Evolutionary conservation across 441 rosid species (phyloP), one percentile per base, ranked within the genome.

Genomic region (Populus trichocarpa): DNA sequence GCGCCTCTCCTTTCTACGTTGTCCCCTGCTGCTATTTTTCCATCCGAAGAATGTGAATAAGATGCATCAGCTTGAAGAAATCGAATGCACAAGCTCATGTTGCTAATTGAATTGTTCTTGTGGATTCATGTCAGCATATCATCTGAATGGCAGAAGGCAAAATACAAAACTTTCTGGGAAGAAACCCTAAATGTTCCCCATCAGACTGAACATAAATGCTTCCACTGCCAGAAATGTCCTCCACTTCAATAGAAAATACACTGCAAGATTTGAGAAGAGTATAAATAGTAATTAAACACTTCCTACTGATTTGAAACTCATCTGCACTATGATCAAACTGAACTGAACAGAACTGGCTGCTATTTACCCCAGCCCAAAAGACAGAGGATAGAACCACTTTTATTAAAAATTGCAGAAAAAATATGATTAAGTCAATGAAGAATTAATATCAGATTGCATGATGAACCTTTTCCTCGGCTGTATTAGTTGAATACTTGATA

Each of bases 101-200:
- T 20, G 36, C 53, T 36, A 22, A 11, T 33, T 8, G 65, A 13
- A 42, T 32, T 69, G 40, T 42, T 46, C 35, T 35, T 71, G 61
- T 10, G 42, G 42, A 53, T 75, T 71, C 67, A 20, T 70, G 66
- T 91, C 85, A 96, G 89, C 75, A 73, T 71, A 96, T 90, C 93
- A 96, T 88, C 82, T 93, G 89, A 33, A 96, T 86, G 28, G 88
- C 94, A 70, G 88, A 87, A 66, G 99, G 97, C 78, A 94, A 76
- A 72, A 96, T 77, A 70, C 78, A 74, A 53, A 96, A 87, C 88
- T 90, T 93, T 86, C 92, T 78, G 35, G 98, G 98, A 77, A 96
- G 94, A 77, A 90, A 93, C 36, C 99, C 99, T 70, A 96, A 82
- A 83, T 90, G 84, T 74, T 96, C 98, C 57, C 99, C 99, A 75